Evolutionary conservation across 2,329 filamentous ascomycete species (phyloP), one percentile per base, ranked within the genome.

Genomic region (Phyllosticta ampelicida): DNA sequence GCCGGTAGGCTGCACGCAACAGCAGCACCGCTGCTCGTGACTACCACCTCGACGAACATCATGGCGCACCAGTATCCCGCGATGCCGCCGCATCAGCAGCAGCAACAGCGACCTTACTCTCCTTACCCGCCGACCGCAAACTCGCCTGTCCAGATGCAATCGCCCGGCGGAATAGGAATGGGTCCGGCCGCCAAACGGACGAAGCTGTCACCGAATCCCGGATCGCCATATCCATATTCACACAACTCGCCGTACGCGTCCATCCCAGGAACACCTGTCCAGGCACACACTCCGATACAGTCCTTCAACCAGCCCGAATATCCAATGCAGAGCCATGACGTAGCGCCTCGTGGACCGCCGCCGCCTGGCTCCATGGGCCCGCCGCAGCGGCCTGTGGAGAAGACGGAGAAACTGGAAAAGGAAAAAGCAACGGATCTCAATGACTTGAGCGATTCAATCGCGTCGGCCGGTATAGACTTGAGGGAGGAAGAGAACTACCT

Each of bases 401-500:
- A 72, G 69, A 58, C 77, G 58, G 75, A 77, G 53, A 77, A 77
- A 60, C 77, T 78, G 18, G 86, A 87, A 59, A 77, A 79, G 59
- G 86, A 87, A 59, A 78, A 78, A 63, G 80, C 83, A 50, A 78
- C 80, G 23, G 74, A 77, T 53, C 72, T 77, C 11, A 89, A 91
- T 65, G 89, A 95, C 66, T 80, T 91, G 51, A 89, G 86, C 63
- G 91, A 96, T 73, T 87, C 90, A 54, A 74, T 96, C 57, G 86
- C 86, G 18, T 89, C 87, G 18, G 92, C 90, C 16, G 90, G 90
- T 54, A 90, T 96, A 62, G 89, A 96, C 74, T 74, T 96, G 52
- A 85, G 86, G 60, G 90, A 90, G 63, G 91, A 96, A 71, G 89
- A 95, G 67, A 88, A 90, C 65, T 88, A 84, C 63, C 78, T 94